Base-by-base conservation (phyloP, 23 red algal species). In the Gracilaria domingensis region DNA sequence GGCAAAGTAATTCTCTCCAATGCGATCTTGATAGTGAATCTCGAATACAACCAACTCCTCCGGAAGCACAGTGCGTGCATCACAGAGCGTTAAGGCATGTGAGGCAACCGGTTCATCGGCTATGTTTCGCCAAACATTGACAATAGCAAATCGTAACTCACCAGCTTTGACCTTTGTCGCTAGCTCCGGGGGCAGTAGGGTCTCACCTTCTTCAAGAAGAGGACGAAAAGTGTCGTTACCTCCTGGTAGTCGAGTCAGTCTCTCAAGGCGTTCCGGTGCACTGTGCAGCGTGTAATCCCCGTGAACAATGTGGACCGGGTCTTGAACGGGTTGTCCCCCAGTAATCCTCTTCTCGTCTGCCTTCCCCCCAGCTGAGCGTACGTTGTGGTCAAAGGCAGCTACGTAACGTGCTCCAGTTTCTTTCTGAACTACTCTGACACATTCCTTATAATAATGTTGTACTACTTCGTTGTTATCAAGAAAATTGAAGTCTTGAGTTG, bases 121-220 rank as follows among this genome's bases (percentile, higher is more conserved):
- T 4, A 81, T 81, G 45, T 81, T 81, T 81, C 77, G 77, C 77
- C 77, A 81, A 11, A 81, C 77, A 58, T 81, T 81, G 13, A 81
- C 25, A 2, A 81, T 60, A 5, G 77, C 77, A 57, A 57, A 81
- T 30, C 77, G 77, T 7, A 57, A 24, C 21, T 62, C 37, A 34
- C 77, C 77, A 28, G 39, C 77, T 20, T 1, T 24, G 7, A 17
- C 69, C 20, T 21, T 36, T 18, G 24, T 7, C 28, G 50, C 77
- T 18, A 81, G n/a, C 21, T 37, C 33, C 2, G 49, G 5, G 5
- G 51, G 77, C 13, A 60, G 23, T 36, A 81, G 26, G 35, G 56
- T 57, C 11, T 57, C 51, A 5, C 23, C 18, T 81, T 81, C 48
- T 34, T 49, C 49, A 4, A 81, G 5, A 8, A 57, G 49, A 4